These are phyloP conservation scores for Mycena polygramma DNA, from an alignment of 768 basidiomycete species.

Conservation along the genomic window DNA sequence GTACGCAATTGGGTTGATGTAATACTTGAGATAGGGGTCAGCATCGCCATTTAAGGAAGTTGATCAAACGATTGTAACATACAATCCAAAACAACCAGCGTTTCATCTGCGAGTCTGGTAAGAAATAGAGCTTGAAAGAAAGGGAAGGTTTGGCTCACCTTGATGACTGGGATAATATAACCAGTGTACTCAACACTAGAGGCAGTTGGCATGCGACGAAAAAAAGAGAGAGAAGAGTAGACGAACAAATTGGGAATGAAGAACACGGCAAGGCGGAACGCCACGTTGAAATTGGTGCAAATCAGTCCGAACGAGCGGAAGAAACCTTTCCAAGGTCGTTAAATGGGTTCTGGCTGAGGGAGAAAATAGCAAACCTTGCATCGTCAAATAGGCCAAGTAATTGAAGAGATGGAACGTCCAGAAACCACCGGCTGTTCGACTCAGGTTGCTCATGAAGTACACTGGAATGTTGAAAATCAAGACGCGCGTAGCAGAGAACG, in stretches of 20 bases:
- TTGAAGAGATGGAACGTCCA: slow-evolving; percentile 75
- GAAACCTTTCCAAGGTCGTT: slow-evolving; percentile 60
- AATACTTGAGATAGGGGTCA: slow-evolving; percentile 61
- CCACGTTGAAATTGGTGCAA: slow-evolving; percentile 60
- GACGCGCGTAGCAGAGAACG: slow-evolving; percentile 72
- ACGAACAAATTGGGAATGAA: slow-evolving; percentile 80
- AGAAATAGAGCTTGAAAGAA: neutral
- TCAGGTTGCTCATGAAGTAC: slow-evolving; percentile 75
- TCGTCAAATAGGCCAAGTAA: slow-evolving; percentile 73
- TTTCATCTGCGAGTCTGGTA: slow-evolving; percentile 63
- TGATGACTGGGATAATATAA: slow-evolving; percentile 74
- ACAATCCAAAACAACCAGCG: slow-evolving; percentile 91
- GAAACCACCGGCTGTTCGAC: slow-evolving; percentile 58
- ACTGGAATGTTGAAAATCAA: slow-evolving; percentile 74
- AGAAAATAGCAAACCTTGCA: slow-evolving; percentile 57
- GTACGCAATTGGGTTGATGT: slow-evolving; percentile 84
- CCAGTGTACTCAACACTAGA: slow-evolving; percentile 63
- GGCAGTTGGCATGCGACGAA: neutral
- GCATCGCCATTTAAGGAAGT: neutral
- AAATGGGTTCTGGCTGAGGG: too few species aligned
- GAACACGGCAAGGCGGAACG: slow-evolving; percentile 66
- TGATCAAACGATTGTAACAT: slow-evolving; percentile 41
- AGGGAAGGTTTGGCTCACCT: slow-evolving; percentile 29
- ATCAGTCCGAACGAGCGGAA: slow-evolving; percentile 80
- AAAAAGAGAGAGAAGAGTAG: neutral